A percentile compares a stretch with the other conserved stretches of the same genome.
Conservation (phyloP, 768 basidiomycete genomes). For the Boletus rubroflammeus region DNA sequence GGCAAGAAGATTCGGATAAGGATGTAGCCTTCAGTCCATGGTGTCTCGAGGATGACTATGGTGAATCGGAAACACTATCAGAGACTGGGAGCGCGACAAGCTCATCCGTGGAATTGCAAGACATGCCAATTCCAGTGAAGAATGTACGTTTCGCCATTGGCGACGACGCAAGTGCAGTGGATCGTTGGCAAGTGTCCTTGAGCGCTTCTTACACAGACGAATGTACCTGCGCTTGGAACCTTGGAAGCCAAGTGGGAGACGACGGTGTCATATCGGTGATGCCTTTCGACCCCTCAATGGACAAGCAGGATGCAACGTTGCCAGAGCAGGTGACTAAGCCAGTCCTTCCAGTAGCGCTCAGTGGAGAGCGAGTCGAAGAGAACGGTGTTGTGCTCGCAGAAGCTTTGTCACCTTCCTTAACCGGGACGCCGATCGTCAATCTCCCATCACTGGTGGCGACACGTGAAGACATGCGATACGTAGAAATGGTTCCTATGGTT, state of each 20-base stretch:
- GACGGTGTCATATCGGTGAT: neutral
- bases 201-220: neutral
- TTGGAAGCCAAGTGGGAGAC: neutral
- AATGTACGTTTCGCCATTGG: neutral
- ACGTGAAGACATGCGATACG: neutral
- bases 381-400: neutral
- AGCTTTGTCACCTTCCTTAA: neutral
- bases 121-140: neutral
- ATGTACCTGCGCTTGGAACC: neutral
- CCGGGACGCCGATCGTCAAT: conserved; percentile 4
- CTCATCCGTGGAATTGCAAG: neutral
- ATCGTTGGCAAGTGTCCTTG: neutral
- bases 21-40: neutral
- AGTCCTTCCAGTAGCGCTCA: neutral
- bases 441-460: conserved; percentile 8
- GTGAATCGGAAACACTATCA: neutral
- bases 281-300: neutral
- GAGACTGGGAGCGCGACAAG: neutral
- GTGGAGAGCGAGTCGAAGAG: neutral
- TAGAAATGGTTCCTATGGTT: neutral
- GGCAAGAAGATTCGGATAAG: neutral
- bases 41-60: neutral
- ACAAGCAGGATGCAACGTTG: neutral
- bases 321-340: neutral
- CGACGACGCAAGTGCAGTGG: neutral